Evolutionary conservation across 345 rosid genomes (phyloP).

Genomic region (Eutrema yunnanense): DNA sequence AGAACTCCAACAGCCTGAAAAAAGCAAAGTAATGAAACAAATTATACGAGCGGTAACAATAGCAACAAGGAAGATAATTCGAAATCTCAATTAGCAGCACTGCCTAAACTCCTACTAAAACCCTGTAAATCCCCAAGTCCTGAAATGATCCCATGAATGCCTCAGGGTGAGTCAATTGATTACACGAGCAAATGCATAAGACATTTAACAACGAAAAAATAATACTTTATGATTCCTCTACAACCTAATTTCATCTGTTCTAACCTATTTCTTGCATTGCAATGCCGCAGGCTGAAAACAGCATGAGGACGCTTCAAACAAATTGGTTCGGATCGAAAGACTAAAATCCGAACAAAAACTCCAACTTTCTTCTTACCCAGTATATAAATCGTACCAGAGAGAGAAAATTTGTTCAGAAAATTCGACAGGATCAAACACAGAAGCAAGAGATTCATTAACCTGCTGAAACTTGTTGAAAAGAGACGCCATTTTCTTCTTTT

Average conservation of each 20-base stretch:
- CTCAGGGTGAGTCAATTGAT: not conserved
- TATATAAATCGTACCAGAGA: not conserved
- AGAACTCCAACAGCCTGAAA: constrained; percentile 66
- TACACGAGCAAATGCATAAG: not conserved
- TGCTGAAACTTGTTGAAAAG: constrained; percentile 34
- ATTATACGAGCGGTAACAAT: not conserved
- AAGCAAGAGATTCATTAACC: constrained; percentile 20
- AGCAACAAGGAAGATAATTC: not conserved
- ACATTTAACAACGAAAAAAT: not conserved
- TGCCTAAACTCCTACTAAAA: not conserved
- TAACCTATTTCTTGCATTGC: not conserved
- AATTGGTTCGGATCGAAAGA: not conserved
- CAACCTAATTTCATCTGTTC: constrained; percentile 2
- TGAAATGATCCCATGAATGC: not conserved
- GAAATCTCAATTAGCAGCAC: not conserved
- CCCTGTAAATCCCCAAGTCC: not conserved
- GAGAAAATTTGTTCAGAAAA: not conserved
- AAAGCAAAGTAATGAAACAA: constrained; percentile 20
- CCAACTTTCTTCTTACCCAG: constrained; percentile 10
- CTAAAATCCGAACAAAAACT: not conserved
- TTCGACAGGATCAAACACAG: constrained; percentile 2
- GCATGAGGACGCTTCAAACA: not conserved
- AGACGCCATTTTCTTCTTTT: constrained; percentile 19
- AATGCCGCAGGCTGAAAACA: not conserved
- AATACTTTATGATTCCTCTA: not conserved